Conservation (phyloP, 345 rosid genomes). For the Sapria himalayana region DNA sequence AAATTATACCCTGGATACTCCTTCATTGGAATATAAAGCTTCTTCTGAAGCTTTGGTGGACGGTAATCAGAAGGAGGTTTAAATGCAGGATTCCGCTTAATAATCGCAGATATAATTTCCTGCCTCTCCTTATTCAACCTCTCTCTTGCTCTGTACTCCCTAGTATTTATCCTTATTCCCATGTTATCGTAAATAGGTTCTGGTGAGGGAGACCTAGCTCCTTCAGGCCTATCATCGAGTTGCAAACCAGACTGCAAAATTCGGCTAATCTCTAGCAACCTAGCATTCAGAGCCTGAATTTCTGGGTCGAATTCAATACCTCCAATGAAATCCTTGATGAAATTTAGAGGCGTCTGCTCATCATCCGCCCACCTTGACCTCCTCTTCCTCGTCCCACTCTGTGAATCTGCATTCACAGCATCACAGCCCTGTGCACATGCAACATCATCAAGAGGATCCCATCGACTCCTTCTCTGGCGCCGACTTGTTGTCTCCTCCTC, state of each 20-base stretch:
- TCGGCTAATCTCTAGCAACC: conserved; percentile 62
- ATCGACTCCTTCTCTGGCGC: conserved; percentile 57
- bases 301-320: conserved; percentile 92
- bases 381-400: conserved; percentile 44
- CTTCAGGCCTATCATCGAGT: conserved; percentile 74
- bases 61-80: conserved; percentile 96
- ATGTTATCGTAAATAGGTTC: conserved; percentile 84
- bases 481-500: conserved; percentile 77
- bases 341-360: conserved; percentile 67
- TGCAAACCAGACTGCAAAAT: conserved; percentile 63
- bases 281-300: conserved; percentile 70
- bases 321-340: conserved; percentile 70
- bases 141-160: conserved; percentile 82
- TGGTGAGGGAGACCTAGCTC: conserved; percentile 89
- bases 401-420: conserved; percentile 17
- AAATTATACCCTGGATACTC: conserved; percentile 88
- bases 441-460: conserved; percentile 59
- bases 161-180: conserved; percentile 76
- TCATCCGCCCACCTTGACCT: conserved; percentile 90
- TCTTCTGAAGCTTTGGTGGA: conserved; percentile 91
- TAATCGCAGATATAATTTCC: conserved; percentile 78
- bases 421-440: conserved; percentile 12
- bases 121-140: conserved; percentile 75
- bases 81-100: conserved; percentile 73
- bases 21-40: conserved; percentile 88